Evolutionary conservation across 805 yeast species (phyloP).

Genomic region (Pichia cephalocereana): DNA sequence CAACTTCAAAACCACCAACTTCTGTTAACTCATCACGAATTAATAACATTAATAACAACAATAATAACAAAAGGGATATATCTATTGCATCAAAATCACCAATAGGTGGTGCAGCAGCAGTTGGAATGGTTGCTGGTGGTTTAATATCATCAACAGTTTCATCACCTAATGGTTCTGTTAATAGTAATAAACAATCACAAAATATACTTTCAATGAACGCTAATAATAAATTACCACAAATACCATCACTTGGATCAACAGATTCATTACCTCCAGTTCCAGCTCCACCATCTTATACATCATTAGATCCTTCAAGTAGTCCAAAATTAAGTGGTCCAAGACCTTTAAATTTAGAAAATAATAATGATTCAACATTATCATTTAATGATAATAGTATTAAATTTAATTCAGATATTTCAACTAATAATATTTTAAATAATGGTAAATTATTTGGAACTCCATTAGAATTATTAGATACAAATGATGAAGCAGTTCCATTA

Average conservation of each 20-base stretch:
- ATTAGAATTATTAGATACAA: slow-evolving; percentile 70
- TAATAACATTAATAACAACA: no score
- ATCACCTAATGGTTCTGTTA: not conserved
- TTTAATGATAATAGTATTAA: slow-evolving; percentile 6
- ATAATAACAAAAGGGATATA: not conserved
- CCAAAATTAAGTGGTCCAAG: slow-evolving; percentile 16
- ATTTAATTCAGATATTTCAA: not conserved
- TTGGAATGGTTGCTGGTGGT: not conserved
- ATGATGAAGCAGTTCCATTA: slow-evolving; percentile 87
- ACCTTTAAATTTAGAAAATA: slow-evolving; percentile 9
- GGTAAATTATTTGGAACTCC: slow-evolving; percentile 67
- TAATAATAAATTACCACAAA: not conserved
- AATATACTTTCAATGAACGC: not conserved
- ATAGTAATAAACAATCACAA: not conserved
- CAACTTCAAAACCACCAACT: not conserved
- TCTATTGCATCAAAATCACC: not conserved
- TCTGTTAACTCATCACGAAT: not conserved
- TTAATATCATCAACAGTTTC: not conserved
- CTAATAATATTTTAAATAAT: not conserved
- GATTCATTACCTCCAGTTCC: not conserved
- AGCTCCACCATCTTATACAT: slow-evolving; percentile 1
- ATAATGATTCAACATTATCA: slow-evolving; percentile 1
- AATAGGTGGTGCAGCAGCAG: not conserved
- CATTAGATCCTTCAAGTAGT: not conserved
- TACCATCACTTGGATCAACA: not conserved